Base-by-base conservation (phyloP, 176 grass and related monocot genomes). In the Carex cristatella region DNA sequence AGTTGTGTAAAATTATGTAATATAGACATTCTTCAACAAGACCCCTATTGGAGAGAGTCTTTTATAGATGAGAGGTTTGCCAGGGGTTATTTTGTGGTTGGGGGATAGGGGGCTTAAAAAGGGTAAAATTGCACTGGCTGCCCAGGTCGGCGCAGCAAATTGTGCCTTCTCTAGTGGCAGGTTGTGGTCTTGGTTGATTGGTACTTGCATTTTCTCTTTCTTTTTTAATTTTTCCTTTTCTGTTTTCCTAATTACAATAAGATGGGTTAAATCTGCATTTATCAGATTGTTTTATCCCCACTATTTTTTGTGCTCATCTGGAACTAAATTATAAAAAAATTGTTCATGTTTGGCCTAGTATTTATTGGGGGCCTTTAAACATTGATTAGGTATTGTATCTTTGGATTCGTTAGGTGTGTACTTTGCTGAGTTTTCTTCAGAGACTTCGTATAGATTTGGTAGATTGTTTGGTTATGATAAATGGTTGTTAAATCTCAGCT, bases 111-210 rank as follows among this genome's bases (percentile, higher is more conserved):
- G 68, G 79, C 58, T 79, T 81, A 72, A 83, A 88, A 89, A 35
- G 82, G 64, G 89, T 86, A 91, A 82, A 85, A 83, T 90, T 89
- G 83, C 83, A 81, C 88, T 87, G 88, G 88, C 90, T 95, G 91
- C 97, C 97, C 91, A 95, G 93, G 97, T 96, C 88, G 93, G 97
- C 90, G 84, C 87, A 91, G 84, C 82, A 93, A 94, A 94, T 92
- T 87, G 81, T 71, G 90, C 93, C 97, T 95, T 92, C 93, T 92
- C 93, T 99, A 89, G 93, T 92, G 97, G 93, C 91, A 99, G 93
- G 93, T 92, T 51, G 79, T 74, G 81, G 85, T 88, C 81, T 88
- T 78, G 88, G 91, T 88, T 89, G 61, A 90, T 90, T 78, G 74
- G 49, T 31, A 83, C 59, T 68, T 58, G 80, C 27, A 37, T 83